A percentile compares a stretch with the other conserved stretches of the same genome.
Conservation (phyloP, 2,329 filamentous ascomycete species). For the Aspergillus amoenus region DNA sequence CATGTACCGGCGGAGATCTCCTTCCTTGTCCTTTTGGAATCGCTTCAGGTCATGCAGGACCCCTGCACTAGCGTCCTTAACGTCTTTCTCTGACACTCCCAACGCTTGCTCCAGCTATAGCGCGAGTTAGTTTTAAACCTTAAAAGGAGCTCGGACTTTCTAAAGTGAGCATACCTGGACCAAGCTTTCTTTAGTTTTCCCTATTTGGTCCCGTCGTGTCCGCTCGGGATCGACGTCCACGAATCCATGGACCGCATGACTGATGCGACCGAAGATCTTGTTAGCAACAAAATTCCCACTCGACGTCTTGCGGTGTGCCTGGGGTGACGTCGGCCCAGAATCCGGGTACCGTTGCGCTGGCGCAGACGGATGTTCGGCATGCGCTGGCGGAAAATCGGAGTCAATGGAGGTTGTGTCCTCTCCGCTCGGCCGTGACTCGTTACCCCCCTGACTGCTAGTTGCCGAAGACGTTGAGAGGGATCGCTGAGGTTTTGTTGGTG, state of each 20-base stretch:
- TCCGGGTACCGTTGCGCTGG: conserved; percentile 48
- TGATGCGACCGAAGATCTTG: conserved; percentile 90
- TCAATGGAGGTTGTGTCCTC: conserved; percentile 90
- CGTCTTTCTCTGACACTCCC: conserved; percentile 82
- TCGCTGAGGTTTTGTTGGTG: conserved; percentile 56
- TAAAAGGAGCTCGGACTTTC: not conserved
- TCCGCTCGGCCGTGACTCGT: conserved; percentile 57
- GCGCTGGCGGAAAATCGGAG: conserved; percentile 90
- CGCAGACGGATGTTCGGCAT: conserved; percentile 77
- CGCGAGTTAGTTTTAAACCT: conserved; percentile 6
- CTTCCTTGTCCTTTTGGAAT: conserved; percentile 95
- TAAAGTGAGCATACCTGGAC: conserved; percentile 48
- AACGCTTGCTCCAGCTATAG: conserved; percentile 84
- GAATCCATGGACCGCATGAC: conserved; percentile 92
- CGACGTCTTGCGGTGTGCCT: conserved; percentile 72
- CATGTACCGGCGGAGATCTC: conserved; percentile 92
- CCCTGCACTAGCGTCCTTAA: conserved; percentile 85
- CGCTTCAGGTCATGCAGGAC: conserved; percentile 86
- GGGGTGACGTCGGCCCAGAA: conserved; percentile 28
- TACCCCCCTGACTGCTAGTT: conserved; percentile 38
- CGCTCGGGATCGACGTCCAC: conserved; percentile 94
- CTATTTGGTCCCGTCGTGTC: conserved; percentile 87
- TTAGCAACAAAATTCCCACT: conserved; percentile 91
- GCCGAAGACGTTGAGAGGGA: conserved; percentile 61
- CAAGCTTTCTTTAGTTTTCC: conserved; percentile 89